Conservation (phyloP, 1,139 yeast genomes). For the Debaryomyces singareniensis region DNA sequence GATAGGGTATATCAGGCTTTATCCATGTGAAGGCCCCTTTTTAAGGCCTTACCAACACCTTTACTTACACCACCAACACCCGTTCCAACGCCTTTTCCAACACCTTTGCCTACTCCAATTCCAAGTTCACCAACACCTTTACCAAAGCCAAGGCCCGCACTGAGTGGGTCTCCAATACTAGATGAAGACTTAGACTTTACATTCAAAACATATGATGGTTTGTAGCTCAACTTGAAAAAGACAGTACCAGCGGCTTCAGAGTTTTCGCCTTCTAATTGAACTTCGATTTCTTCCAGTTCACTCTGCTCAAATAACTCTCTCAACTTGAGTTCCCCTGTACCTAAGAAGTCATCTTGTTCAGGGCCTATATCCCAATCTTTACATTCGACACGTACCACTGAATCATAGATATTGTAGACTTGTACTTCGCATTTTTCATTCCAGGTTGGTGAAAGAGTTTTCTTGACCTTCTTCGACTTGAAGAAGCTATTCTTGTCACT, state of each 20-base stretch:
- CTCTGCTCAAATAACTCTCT: conserved; percentile 54
- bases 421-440: conserved; percentile 55
- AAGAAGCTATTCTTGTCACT: conserved; percentile 50
- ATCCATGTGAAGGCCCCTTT: conserved; percentile 32
- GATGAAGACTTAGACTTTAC: conserved; percentile 30
- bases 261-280: conserved; percentile 51
- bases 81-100: conserved; percentile 34
- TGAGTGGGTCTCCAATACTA: conserved; percentile 37
- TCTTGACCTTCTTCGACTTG: conserved; percentile 77
- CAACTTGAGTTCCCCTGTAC: conserved; percentile 57
- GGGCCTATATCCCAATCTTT: conserved; percentile 93
- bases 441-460: conserved; percentile 85
- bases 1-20: conserved; percentile 3
- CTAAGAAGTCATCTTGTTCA: conserved; percentile 75
- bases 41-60: conserved; percentile 27
- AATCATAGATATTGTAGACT: conserved; percentile 55
- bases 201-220: conserved; percentile 60
- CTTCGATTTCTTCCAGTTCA: conserved; percentile 40
- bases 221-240: conserved; percentile 53
- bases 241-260: conserved; percentile 60
- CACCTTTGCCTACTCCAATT: conserved; percentile 34
- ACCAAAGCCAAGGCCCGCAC: conserved; percentile 35
- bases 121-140: conserved; percentile 31
- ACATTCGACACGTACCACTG: conserved; percentile 51
- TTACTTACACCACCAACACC: conserved; percentile 29